Evolutionary conservation across 2,329 filamentous ascomycete genomes (phyloP), one percentile per base, ranked within the genome.

Genomic region (Scytalidium lignicola): DNA sequence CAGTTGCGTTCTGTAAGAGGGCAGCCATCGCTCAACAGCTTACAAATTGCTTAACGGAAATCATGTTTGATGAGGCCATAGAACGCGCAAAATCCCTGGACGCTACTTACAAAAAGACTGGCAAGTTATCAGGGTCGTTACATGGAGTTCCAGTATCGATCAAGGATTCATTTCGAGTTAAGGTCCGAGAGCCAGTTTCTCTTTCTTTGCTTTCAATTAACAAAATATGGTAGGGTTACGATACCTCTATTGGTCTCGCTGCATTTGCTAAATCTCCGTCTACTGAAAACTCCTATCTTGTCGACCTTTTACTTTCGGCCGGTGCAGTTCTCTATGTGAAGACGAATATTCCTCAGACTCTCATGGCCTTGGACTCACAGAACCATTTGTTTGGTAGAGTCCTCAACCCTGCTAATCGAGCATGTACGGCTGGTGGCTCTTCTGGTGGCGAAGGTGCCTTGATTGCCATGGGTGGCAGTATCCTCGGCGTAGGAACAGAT

Each of bases 301-400:
- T 86, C 0, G 71, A 78, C 8, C 67, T 85, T 1, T 65, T 88
- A 3, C 66, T 78, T 21, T 70, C 72, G 17, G 70, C 81, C 0
- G 85, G 85, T 1, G 84, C 84, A 1, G 73, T 88, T 0, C 67
- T 85, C n/a, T 85, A 87, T 55, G 75, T 79, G 55, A 88, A 88
- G 65, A 88, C 85, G 1, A 87, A 86, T 56, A 70, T 88, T 2
- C 83, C 85, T 1, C 78, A 82, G 52, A 78, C 76, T 0, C 64
- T 81, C 49, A 70, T 70, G 56, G 71, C 70, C 7, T 62, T 80
- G 39, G 82, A 86, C 59, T 76, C 73, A 3, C 72, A 78, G 39
- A 85, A 85, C 62, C 76, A 83, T 55, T 59, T 85, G 18, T 81
- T 81, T 53, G 82, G 82, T 2, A 72, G 80, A 21, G 79, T 78